Conservation (phyloP, 2,329 filamentous ascomycete species). For the Aspergillus sp. region DNA sequence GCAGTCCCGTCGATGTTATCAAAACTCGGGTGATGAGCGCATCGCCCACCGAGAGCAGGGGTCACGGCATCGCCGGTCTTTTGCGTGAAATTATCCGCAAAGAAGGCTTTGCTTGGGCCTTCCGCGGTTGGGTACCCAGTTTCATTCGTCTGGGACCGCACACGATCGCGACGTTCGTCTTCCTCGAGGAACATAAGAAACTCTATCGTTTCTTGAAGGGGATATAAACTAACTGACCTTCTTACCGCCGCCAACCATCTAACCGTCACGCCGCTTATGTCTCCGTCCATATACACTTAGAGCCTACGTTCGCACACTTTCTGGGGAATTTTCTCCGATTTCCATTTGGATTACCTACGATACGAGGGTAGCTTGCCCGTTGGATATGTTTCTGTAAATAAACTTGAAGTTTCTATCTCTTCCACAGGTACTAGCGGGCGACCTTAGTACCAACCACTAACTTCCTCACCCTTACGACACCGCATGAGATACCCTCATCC, state of each 20-base stretch:
- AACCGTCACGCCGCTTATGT: not conserved
- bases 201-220: constrained; percentile 52
- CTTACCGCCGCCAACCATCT: not conserved
- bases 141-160: constrained; percentile 66
- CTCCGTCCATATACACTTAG: not conserved
- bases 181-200: constrained; percentile 68
- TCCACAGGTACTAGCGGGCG: not conserved
- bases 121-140: constrained; percentile 67
- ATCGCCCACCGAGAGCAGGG: constrained; percentile 41
- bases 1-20: constrained; percentile 66
- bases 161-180: constrained; percentile 66
- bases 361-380: not conserved
- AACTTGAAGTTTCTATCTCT: not conserved
- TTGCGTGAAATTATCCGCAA: constrained; percentile 55
- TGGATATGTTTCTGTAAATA: not conserved
- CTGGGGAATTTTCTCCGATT: not conserved
- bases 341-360: not conserved
- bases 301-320: not conserved
- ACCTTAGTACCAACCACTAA: not conserved
- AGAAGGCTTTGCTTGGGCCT: constrained; percentile 64
- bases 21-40: constrained; percentile 67
- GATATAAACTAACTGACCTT: constrained; percentile 15
- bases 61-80: constrained; percentile 47
- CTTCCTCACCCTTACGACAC: not conserved
- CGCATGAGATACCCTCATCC: not conserved